Evolutionary conservation across 2,329 filamentous ascomycete species (phyloP), one percentile per base, ranked within the genome.

Genomic region (Colletotrichum lentis): DNA sequence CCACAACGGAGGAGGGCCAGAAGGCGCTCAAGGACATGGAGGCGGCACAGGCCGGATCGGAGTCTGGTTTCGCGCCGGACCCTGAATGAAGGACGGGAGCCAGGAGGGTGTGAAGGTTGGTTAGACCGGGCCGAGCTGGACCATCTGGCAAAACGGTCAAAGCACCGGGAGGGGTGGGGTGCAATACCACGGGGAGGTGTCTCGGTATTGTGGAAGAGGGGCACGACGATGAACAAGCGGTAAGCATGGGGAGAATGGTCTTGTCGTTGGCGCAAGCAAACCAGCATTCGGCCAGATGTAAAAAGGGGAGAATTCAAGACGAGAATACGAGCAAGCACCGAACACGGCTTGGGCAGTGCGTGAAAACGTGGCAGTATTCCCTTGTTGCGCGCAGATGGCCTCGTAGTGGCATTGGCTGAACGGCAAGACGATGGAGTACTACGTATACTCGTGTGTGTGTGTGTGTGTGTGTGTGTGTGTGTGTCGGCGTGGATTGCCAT

Each of bases 1-100:
- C 94, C 1, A 99, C 94, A 53, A 97, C 95, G 2, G 90, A 94
- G 76, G 90, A 96, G 77, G 94, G 94, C 3, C 86, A 90, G 82
- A 87, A 90, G 77, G 89, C 90, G 76, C 84, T 95, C 73, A 90
- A 91, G 80, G 88, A 94, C 72, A 86, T 97, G 69, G 90, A 93
- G 77, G 84, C 86, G 31, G 79, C 78, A 16, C 56, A 58, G 49
- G 76, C 78, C 62, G 77, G 78, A 57, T 74, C 75, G n/a, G 71
- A 71, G 44, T 70, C 69, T 22, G 69, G 69, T 12, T 78, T 75
- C 58, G 71, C 74, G 20, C 76, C 76, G 55, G 82, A 83, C 67
- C 82, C 82, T 3, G 82, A 83, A 73, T 83, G 77, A 72, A 58
- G 39, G 44, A 3, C 6, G 60, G 50, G 44, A n/a, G 39, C 8